Evolutionary conservation across 1,284 basidiomycete species (phyloP).

Genomic region (Inonotus obliquus): DNA sequence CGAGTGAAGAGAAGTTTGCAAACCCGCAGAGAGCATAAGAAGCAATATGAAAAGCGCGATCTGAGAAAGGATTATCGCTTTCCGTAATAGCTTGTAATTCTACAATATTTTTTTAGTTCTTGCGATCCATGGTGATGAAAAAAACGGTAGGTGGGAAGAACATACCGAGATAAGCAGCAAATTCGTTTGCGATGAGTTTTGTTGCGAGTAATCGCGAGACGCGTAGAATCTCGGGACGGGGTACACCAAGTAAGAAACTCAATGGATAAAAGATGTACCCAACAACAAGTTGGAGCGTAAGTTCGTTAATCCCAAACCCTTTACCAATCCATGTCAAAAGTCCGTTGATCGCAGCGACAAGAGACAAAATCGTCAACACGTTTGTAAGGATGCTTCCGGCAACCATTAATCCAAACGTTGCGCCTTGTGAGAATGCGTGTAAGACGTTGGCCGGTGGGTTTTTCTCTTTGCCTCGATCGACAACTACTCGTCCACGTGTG

Average conservation of each 20-base stretch:
- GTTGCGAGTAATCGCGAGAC: conserved; percentile 81
- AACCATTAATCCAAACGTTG: conserved; percentile 79
- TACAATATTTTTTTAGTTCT: conserved; percentile 18
- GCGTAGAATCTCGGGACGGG: conserved; percentile 63
- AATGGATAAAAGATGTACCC: conserved; percentile 88
- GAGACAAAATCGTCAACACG: conserved; percentile 75
- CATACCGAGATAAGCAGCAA: conserved; percentile 66
- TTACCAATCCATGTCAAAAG: conserved; percentile 86
- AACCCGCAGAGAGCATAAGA: conserved; percentile 88
- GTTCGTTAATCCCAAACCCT: conserved; percentile 77
- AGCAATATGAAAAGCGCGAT: conserved; percentile 71
- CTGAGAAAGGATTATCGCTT: conserved; percentile 52
- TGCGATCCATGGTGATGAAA: no score
- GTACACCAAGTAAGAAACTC: conserved; percentile 80
- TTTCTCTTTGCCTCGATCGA: conserved; percentile 69
- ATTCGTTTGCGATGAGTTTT: conserved; percentile 87
- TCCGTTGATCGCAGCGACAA: conserved; percentile 80
- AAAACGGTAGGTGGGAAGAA: no score
- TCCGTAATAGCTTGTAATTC: conserved; percentile 51
- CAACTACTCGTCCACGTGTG: conserved; percentile 74
- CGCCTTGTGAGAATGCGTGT: conserved; percentile 87
- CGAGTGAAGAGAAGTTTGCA: conserved; percentile 81
- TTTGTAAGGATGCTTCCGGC: conserved; percentile 82
- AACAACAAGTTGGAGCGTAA: conserved; percentile 82
- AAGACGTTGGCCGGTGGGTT: conserved; percentile 67